phyloP scores from a whole-genome alignment of 768 basidiomycete genomes.

The Candolleomyces aberdarensis region DNA sequence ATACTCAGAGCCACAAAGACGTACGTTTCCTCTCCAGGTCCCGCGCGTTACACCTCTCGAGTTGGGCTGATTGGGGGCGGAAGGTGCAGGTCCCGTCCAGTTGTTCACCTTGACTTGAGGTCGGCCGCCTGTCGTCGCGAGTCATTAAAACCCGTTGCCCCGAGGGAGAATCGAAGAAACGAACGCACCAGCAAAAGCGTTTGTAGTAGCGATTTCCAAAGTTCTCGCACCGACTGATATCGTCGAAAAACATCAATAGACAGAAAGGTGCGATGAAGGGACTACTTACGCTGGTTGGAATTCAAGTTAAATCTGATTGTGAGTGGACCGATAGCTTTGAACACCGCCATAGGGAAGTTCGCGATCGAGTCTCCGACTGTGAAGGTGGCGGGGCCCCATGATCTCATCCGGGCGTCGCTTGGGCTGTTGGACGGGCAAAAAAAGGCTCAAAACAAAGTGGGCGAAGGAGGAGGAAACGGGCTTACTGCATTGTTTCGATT shows the following conservation, averaged over 20 bases:
- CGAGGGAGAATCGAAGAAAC: neutral
- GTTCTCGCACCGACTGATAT: slow-evolving; percentile 27
- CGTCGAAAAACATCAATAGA: neutral
- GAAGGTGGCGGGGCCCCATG: slow-evolving; percentile 34
- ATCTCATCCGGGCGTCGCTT: slow-evolving; percentile 31
- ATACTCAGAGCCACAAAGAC: neutral
- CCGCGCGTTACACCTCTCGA: slow-evolving; percentile 34
- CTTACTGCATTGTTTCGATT: slow-evolving; percentile 35
- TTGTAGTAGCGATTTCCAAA: slow-evolving; percentile 32
- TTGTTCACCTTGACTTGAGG: slow-evolving; percentile 29
- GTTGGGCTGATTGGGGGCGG: slow-evolving; percentile 29
- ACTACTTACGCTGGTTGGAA: slow-evolving; percentile 21
- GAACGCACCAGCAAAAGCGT: slow-evolving; percentile 31
- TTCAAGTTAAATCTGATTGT: slow-evolving; percentile 26
- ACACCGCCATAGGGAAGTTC: slow-evolving; percentile 34
- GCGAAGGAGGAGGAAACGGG: too few relatives aligned
- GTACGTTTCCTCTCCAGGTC: slow-evolving; percentile 34
- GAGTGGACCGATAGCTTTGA: slow-evolving; percentile 32
- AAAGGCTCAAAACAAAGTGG: too few relatives aligned
- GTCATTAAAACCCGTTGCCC: neutral
- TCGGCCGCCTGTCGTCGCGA: slow-evolving; percentile 21
- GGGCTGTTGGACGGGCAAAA: too few relatives aligned
- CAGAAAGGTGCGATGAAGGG: neutral
- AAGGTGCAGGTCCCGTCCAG: slow-evolving; percentile 28
- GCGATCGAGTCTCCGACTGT: slow-evolving; percentile 24